phyloP scores from a whole-genome alignment of 345 rosid species.

The Bretschneidera sinensis region DNA sequence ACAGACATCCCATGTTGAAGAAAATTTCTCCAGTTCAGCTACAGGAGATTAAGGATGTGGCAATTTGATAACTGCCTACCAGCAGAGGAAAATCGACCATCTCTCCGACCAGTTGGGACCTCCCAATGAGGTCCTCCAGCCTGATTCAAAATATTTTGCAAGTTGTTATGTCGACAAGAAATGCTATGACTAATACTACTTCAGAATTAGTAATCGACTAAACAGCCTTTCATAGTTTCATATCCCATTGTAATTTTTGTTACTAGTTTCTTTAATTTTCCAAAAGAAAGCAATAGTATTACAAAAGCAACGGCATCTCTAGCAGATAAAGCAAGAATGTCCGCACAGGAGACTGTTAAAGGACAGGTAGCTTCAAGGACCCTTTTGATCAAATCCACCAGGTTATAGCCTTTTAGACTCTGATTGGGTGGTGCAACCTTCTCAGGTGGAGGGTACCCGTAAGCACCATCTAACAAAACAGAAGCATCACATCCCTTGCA shows the following conservation, averaged over 20 bases:
- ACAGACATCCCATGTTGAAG: background rate
- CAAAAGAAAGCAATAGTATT: background rate
- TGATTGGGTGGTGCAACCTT: background rate
- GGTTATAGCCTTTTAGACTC: background rate
- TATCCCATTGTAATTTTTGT: no score
- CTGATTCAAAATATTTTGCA: no score
- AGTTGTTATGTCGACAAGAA: no score
- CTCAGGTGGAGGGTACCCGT: background rate
- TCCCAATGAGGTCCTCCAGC: background rate
- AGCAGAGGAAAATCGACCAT: background rate
- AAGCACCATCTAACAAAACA: background rate
- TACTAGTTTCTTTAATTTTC: no score
- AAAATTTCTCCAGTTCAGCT: background rate
- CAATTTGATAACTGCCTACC: background rate
- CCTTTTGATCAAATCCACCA: background rate
- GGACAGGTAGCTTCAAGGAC: background rate
- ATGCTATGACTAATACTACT: no score
- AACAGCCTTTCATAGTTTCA: no score
- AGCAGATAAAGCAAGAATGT: background rate
- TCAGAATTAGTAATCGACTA: no score
- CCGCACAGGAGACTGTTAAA: background rate
- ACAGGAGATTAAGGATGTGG: background rate
- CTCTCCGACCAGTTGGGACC: background rate
- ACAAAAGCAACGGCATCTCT: background rate
- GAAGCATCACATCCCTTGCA: background rate